Evolutionary conservation across 2,329 filamentous ascomycete species (phyloP).

Genomic region (Ceratocystis papillata): DNA sequence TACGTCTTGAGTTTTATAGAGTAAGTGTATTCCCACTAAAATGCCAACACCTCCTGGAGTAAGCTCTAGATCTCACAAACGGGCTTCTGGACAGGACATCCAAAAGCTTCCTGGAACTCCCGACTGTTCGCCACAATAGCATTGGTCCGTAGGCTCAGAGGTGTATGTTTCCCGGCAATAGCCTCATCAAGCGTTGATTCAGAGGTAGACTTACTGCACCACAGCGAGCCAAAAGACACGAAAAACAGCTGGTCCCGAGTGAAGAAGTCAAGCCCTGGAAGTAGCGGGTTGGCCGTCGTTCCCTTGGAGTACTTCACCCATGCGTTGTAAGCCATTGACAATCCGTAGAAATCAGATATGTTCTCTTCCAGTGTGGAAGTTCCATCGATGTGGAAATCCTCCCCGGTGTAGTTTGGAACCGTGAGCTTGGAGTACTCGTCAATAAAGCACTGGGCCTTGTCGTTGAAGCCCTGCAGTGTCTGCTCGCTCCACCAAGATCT

Average conservation of each 20-base stretch:
- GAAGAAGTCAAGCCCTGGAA: constrained; percentile 53
- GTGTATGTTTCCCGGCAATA: not conserved
- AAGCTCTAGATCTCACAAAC: constrained; percentile 13
- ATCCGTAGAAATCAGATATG: constrained; percentile 58
- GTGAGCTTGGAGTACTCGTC: constrained; percentile 51
- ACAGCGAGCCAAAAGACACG: constrained; percentile 52
- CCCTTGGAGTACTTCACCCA: constrained; percentile 50
- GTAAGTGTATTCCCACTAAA: no score
- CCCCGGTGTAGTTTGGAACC: not conserved
- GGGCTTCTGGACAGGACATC: not conserved
- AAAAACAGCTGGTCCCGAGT: constrained; percentile 61
- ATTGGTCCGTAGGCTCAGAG: not conserved
- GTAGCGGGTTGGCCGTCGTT: constrained; percentile 38
- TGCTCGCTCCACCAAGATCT: constrained; percentile 56
- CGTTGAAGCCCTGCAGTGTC: constrained; percentile 48
- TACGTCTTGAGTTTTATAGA: no score
- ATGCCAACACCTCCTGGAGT: no score
- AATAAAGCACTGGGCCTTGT: constrained; percentile 54
- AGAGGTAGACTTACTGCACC: constrained; percentile 49
- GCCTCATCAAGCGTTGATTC: not conserved
- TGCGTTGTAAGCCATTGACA: constrained; percentile 51
- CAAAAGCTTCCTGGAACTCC: not conserved
- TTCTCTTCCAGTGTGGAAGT: constrained; percentile 56
- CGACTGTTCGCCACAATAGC: not conserved
- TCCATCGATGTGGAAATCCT: constrained; percentile 45